phyloP scores from a whole-genome alignment of 768 basidiomycete species.

The Lactarius sp. region DNA sequence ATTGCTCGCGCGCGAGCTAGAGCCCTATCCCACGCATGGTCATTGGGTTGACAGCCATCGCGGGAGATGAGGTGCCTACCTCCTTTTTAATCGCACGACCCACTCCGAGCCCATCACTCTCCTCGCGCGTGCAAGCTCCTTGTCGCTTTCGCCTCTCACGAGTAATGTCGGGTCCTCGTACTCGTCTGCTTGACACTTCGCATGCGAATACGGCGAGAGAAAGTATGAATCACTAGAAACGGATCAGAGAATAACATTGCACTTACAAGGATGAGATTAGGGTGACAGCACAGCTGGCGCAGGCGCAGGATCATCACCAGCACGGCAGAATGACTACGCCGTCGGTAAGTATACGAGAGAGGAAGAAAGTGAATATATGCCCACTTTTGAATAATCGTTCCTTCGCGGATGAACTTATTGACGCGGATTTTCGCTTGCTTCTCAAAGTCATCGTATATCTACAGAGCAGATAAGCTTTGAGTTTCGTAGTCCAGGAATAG shows the following conservation, averaged over 20 bases:
- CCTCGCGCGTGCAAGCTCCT: slow-evolving; percentile 52
- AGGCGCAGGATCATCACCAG: slow-evolving; percentile 68
- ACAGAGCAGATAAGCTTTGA: neutral
- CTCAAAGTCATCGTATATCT: slow-evolving; percentile 59
- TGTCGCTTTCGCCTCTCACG: slow-evolving; percentile 45
- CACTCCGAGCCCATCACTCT: slow-evolving; percentile 43
- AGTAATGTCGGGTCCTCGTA: slow-evolving; percentile 49
- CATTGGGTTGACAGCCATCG: slow-evolving; percentile 30
- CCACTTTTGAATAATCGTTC: slow-evolving; percentile 70
- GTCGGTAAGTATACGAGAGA: slow-evolving; percentile 1
- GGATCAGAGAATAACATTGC: slow-evolving; percentile 1
- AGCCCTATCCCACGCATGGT: slow-evolving; percentile 35
- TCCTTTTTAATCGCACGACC: slow-evolving; percentile 28
- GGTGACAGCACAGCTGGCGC: slow-evolving; percentile 70
- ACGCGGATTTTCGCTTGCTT: slow-evolving; percentile 48
- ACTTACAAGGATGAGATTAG: slow-evolving; percentile 60
- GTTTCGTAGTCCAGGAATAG: neutral
- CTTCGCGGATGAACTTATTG: slow-evolving; percentile 55
- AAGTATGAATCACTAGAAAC: neutral
- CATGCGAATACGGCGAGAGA: neutral
- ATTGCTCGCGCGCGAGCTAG: slow-evolving; percentile 43
- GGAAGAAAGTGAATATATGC: slow-evolving; percentile 27
- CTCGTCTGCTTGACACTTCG: slow-evolving; percentile 40
- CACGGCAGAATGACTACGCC: slow-evolving; percentile 42
- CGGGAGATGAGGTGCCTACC: neutral